Conservation (phyloP, 768 basidiomycete genomes). For the Amanita molliuscula region DNA sequence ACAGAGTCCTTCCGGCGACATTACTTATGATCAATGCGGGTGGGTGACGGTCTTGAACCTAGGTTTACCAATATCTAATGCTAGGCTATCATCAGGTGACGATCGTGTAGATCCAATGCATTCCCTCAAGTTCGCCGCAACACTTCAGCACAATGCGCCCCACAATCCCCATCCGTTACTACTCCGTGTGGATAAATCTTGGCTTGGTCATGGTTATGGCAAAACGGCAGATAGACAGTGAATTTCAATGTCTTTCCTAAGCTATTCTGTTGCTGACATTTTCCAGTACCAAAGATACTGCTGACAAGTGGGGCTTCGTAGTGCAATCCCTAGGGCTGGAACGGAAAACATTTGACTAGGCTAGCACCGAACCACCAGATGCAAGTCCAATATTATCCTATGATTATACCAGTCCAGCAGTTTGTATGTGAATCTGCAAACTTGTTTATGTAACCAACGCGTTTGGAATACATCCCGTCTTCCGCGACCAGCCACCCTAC, state of each 20-base stretch:
- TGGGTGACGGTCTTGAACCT: conserved; percentile 24
- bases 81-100: conserved; percentile 39
- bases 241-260: conserved; percentile 1
- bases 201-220: conserved; percentile 66
- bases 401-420: too few relatives aligned
- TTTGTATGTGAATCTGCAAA: too few relatives aligned
- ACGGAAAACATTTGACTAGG: too few relatives aligned
- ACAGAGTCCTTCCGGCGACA: conserved; percentile 51
- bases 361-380: too few relatives aligned
- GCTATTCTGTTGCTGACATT: background rate
- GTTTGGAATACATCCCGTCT: too few relatives aligned
- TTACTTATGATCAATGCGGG: conserved; percentile 69
- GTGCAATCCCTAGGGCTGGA: too few relatives aligned
- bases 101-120: conserved; percentile 83
- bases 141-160: conserved; percentile 53
- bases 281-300: conserved; percentile 61
- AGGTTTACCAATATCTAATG: too few relatives aligned
- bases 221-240: conserved; percentile 65
- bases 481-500: too few relatives aligned
- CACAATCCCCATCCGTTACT: conserved; percentile 65
- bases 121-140: conserved; percentile 73
- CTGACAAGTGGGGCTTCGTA: too few relatives aligned
- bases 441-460: too few relatives aligned
- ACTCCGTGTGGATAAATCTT: conserved; percentile 66
- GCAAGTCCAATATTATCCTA: too few relatives aligned